These are phyloP conservation scores for Penicillium roqueforti DNA, from an alignment of 495 filamentous ascomycete genomes.

Conservation along the genomic window DNA sequence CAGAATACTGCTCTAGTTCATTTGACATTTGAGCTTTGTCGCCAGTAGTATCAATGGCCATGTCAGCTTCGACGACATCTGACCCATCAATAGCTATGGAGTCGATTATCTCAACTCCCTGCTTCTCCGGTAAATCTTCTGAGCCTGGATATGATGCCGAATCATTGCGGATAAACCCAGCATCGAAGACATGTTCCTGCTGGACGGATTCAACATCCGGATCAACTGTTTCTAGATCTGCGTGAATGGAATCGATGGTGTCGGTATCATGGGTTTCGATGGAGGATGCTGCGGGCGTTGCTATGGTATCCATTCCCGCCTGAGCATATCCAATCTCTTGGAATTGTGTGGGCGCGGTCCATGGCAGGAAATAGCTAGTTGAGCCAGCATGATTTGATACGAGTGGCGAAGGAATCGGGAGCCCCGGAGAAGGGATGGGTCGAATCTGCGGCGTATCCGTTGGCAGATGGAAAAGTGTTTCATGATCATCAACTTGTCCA, in stretches of 20 bases:
- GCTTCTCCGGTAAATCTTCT: no score
- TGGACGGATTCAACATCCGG: background rate
- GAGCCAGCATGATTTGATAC: conserved; percentile 24
- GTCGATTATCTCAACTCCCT: background rate
- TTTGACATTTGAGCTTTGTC: background rate
- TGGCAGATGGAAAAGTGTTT: conserved; percentile 19
- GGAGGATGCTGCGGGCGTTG: background rate
- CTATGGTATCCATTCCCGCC: background rate
- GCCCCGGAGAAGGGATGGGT: conserved; percentile 42
- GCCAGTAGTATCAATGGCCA: background rate
- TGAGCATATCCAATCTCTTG: conserved; percentile 11
- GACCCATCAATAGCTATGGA: background rate
- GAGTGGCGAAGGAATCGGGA: conserved; percentile 46
- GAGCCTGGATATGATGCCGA: background rate
- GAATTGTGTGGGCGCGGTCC: conserved; percentile 8
- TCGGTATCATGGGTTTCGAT: background rate
- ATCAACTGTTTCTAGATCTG: background rate
- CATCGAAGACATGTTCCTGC: background rate
- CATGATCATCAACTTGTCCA: background rate
- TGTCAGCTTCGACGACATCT: background rate
- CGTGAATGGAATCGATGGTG: background rate
- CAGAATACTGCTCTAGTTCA: background rate
- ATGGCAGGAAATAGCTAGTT: conserved; percentile 32
- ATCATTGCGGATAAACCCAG: background rate
- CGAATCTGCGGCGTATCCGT: conserved; percentile 43